Evolutionary conservation across 441 rosid genomes (phyloP).

Genomic region (Erodium moschatum): DNA sequence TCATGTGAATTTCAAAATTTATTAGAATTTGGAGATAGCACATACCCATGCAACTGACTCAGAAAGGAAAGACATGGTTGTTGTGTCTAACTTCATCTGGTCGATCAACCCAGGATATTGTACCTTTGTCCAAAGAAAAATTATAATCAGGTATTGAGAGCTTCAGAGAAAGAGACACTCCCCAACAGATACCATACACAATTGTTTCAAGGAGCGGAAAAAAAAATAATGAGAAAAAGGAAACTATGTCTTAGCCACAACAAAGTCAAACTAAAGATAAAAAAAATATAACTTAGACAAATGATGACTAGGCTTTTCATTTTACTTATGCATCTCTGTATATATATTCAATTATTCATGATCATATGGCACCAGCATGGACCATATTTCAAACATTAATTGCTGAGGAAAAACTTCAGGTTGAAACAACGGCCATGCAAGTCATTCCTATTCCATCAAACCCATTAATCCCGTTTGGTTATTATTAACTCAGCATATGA

Average conservation of each 20-base stretch:
- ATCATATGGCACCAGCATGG: too few relatives aligned
- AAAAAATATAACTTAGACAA: too few relatives aligned
- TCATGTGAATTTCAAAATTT: not conserved
- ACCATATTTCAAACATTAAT: not conserved
- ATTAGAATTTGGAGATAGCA: constrained; percentile 5
- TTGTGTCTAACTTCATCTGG: constrained; percentile 64
- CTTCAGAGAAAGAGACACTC: not conserved
- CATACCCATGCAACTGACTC: constrained; percentile 55
- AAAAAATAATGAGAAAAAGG: not conserved
- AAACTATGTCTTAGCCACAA: not conserved
- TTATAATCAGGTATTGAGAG: constrained; percentile 7
- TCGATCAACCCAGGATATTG: constrained; percentile 73
- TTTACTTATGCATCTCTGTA: too few relatives aligned
- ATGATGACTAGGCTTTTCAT: too few relatives aligned
- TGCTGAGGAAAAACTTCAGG: not conserved
- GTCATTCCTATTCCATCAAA: too few relatives aligned
- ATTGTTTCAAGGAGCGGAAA: too few relatives aligned
- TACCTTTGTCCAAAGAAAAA: constrained; percentile 37
- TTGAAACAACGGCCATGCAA: too few relatives aligned
- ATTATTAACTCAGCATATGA: not conserved
- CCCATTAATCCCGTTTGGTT: not conserved
- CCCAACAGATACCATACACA: not conserved
- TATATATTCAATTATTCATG: too few relatives aligned
- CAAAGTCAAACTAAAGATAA: too few relatives aligned
- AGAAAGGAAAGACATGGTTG: constrained; percentile 66